Base-by-base conservation (phyloP, 2,329 filamentous ascomycete genomes). In the Trichophyton mentagrophytes region DNA sequence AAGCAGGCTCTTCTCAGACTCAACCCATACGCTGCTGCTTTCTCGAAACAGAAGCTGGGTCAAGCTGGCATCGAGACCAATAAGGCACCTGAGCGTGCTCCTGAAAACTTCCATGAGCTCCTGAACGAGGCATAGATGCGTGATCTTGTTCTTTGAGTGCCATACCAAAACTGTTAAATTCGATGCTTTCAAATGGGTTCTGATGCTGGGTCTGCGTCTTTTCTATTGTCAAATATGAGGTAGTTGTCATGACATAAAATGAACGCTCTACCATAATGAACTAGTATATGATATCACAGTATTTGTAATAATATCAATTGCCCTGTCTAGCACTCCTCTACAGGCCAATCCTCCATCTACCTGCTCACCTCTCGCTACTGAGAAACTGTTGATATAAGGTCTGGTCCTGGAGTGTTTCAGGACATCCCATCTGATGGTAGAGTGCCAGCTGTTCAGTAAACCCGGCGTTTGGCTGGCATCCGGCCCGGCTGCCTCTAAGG, bases 1-100 rank as follows among this genome's bases (percentile, higher is more conserved):
- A 95, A 90, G 86, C 93, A 97, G 85, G 88, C 99, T 69, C 85
- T 96, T 79, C 88, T 99, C 76, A 88, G 93, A 73, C 88, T 99
- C 78, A 99, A 99, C 87, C 93, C 93, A 66, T 99, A 99, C 80
- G 92, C 93, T 70, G 82, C 87, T 71, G 86, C 89, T 66, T 99
- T 95, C 80, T 82, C 86, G 70, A 89, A 95, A 84, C 84, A 90
- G 73, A 87, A 90, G 80, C 77, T 93, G 63, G 89, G 89, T 68
- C 82, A 87, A 78, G 78, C 85, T 79, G 82, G 85, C 78, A 70
- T 83, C 66, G 78, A 84, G 66, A 72, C 75, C 62, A 80, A 77
- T 69, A 88, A 89, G 83, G 51, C 51, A 9, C 82, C 85, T 62
- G 74, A 78, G 72, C 73, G 70, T 66, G 75, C 78, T 66, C 76